A percentile compares a stretch with the other conserved stretches of the same genome.
These are phyloP conservation scores for Edaphochlamys debaryana DNA, from an alignment of 139 green algal species.

Conservation along the genomic window DNA sequence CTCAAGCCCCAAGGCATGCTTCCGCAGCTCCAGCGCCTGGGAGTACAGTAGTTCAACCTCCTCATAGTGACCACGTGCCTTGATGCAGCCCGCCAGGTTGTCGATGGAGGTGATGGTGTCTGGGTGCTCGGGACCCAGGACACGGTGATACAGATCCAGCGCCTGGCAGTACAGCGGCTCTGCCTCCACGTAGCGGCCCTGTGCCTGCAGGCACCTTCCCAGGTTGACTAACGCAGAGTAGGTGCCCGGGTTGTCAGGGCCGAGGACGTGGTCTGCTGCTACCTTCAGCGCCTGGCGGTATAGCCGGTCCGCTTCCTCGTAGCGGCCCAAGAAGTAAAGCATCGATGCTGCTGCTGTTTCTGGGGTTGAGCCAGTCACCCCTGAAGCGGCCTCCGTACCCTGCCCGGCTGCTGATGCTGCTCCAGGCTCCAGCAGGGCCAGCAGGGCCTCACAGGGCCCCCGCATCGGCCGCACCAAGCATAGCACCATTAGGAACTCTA, in stretches of 20 bases:
- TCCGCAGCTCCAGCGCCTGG: neutral
- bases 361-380: neutral
- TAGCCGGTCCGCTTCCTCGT: neutral
- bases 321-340: neutral
- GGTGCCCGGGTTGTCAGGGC: neutral
- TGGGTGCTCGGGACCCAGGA: neutral
- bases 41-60: constrained; percentile 5
- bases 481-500: neutral
- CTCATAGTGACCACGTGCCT: neutral
- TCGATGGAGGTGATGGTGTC: neutral
- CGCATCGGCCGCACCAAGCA: neutral
- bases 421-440: neutral
- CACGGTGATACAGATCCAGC: neutral
- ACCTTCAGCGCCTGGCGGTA: neutral
- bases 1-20: neutral
- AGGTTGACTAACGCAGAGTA: neutral
- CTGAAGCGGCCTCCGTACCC: neutral
- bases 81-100: neutral
- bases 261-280: constrained; percentile 8
- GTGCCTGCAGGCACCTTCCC: neutral
- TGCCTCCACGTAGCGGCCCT: neutral
- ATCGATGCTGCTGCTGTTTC: neutral
- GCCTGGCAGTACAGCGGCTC: neutral
- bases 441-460: neutral
- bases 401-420: neutral